A percentile compares a stretch with the other conserved stretches of the same genome.
Evolutionary conservation across 164 flowering plant species (phyloP).

Genomic region (Litsea cubeba): DNA sequence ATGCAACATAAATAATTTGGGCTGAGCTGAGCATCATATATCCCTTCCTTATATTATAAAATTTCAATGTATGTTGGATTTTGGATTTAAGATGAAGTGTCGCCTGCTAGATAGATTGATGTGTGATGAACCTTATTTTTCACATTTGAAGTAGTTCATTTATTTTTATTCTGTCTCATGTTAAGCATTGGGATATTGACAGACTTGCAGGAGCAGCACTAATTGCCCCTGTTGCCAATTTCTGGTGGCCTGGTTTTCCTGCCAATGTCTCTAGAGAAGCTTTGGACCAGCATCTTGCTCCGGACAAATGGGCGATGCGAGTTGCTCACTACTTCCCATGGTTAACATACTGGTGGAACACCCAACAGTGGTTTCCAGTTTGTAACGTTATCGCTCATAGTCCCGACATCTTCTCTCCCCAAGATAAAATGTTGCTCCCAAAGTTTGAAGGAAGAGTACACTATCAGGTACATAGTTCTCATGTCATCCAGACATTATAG

Average conservation of each 20-base stretch:
- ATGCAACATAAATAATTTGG: too few species aligned
- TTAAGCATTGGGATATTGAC: conserved; percentile 3
- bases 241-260: conserved; percentile 86
- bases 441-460: conserved; percentile 9
- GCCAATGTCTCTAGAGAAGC: conserved; percentile 57
- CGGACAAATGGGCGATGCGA: conserved; percentile 63
- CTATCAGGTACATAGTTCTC: conserved; percentile 18
- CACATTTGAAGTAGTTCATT: too few species aligned
- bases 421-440: conserved; percentile 35
- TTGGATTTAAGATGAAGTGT: too few species aligned
- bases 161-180: not conserved
- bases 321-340: conserved; percentile 70
- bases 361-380: conserved; percentile 66
- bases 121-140: too few species aligned
- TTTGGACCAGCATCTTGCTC: conserved; percentile 29
- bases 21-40: too few species aligned
- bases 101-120: too few species aligned
- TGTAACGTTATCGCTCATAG: conserved; percentile 30
- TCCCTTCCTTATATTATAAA: too few species aligned
- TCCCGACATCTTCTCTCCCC: conserved; percentile 28
- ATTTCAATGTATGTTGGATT: too few species aligned
- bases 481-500: not conserved
- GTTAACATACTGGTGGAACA: conserved; percentile 87
- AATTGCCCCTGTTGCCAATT: conserved; percentile 70
- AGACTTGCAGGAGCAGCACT: conserved; percentile 80